Base-by-base conservation (phyloP, 2,329 filamentous ascomycete genomes). In the Colletotrichum sp. region DNA sequence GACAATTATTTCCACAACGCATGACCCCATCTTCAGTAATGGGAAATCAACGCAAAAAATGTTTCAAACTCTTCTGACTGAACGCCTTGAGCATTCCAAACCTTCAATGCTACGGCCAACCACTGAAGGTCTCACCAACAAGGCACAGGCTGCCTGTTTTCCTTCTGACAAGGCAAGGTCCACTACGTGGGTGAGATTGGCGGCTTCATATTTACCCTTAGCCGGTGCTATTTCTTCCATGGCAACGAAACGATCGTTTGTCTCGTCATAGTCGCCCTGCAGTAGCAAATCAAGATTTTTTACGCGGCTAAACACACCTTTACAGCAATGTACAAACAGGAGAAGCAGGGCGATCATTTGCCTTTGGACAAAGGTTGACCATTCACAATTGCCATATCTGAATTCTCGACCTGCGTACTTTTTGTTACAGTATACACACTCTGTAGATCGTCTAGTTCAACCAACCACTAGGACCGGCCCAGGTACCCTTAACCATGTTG, bases 381-480 rank as follows among this genome's bases (percentile, higher is more conserved):
- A n/a, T 13, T 21, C n/a, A 12, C 10, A 48, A 13, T 21, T 48
- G 3, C n/a, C 43, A 48, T 21, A 10, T 48, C n/a, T 48, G n/a
- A 4, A n/a, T 48, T 48, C 18, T 48, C n/a, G 4, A 21, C 18
- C 43, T 48, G n/a, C 43, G 18, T 48, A 48, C 43, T 48, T 48
- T 66, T 30, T n/a, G 9, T 2, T 28, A 43, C 14, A 36, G 18
- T 43, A 64, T 21, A 39, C 30, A 64, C 61, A n/a, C 32, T 21
- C 32, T 16, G 18, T 4, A 30, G 21, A 8, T 26, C 34, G 8
- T 43, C 43, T 61, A 77, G 43, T 77, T 79, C 21, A 72, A 55
- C 84, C 83, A 92, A 0, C 91, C 91, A 81, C 89, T 91, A 0
- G 91, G 90, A 7, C 91, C 91, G 26, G 85, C 91, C 91, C 92